Conservation (phyloP, 1,284 basidiomycete genomes). For the Heliocybe sulcata region DNA sequence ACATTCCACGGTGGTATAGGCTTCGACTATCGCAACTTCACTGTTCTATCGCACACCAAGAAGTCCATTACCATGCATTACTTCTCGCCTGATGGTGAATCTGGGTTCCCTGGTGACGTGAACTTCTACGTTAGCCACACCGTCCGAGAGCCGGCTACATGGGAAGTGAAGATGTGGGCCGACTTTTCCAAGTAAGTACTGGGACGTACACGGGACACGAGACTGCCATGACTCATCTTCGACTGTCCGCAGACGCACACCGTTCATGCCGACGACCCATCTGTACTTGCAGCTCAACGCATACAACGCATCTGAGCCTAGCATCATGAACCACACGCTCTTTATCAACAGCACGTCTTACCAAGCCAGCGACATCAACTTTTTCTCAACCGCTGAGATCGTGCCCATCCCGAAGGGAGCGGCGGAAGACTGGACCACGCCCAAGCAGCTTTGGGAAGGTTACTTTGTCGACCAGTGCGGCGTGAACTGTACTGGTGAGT, state of each 20-base stretch:
- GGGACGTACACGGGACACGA: no score
- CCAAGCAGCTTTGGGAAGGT: not conserved
- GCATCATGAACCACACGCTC: not conserved
- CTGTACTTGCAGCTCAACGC: not conserved
- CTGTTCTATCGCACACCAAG: not conserved
- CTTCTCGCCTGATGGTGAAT: slow-evolving; percentile 1
- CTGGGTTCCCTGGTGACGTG: not conserved
- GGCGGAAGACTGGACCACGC: not conserved
- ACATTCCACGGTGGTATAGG: slow-evolving; percentile 1
- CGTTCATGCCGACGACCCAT: slow-evolving; percentile 1
- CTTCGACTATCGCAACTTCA: slow-evolving; percentile 1
- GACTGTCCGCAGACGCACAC: not conserved
- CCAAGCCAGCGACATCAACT: not conserved
- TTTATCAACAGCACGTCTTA: not conserved
- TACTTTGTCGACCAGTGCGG: not conserved
- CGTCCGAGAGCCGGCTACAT: not conserved
- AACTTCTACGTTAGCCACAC: not conserved
- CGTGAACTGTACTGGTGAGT: slow-evolving; percentile 1
- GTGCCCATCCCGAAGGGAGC: not conserved
- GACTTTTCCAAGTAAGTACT: not conserved
- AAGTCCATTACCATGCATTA: not conserved
- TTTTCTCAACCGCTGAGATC: not conserved
- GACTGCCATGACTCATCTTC: no score
- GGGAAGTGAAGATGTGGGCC: not conserved
- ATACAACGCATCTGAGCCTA: not conserved